A percentile compares a stretch with the other conserved stretches of the same genome.
phyloP scores from a whole-genome alignment of 2,329 filamentous ascomycete species.

The Xylariaceae sp. region DNA sequence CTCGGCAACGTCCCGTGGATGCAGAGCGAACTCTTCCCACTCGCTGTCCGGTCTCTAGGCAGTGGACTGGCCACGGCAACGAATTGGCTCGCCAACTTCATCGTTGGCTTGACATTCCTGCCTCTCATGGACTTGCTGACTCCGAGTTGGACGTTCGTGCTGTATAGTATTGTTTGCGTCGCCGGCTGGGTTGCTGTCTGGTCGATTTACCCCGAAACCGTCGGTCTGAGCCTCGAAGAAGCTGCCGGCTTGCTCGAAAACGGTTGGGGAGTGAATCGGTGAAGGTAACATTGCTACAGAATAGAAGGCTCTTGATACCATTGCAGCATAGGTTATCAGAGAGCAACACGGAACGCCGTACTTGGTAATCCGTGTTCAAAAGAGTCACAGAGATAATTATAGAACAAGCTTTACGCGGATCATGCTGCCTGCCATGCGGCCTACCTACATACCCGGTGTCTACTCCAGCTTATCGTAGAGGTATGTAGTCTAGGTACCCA shows the following conservation, averaged over 20 bases:
- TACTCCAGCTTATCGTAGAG: neutral
- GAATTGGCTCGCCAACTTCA: slow-evolving; percentile 82
- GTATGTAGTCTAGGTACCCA: too few relatives aligned
- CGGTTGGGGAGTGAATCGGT: slow-evolving; percentile 62
- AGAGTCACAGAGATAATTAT: neutral
- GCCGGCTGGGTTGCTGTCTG: slow-evolving; percentile 64
- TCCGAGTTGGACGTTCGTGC: slow-evolving; percentile 69
- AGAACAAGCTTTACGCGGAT: neutral
- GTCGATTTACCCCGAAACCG: slow-evolving; percentile 80
- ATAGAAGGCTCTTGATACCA: too few relatives aligned
- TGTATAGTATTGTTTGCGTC: slow-evolving; percentile 70
- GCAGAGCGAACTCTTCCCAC: slow-evolving; percentile 85
- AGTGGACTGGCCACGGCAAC: slow-evolving; percentile 71
- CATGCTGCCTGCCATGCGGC: neutral
- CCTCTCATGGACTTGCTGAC: slow-evolving; percentile 61
- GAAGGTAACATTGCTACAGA: slow-evolving; percentile 19
- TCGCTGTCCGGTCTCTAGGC: slow-evolving; percentile 66
- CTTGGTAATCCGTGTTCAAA: too few relatives aligned
- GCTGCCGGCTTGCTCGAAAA: slow-evolving; percentile 64
- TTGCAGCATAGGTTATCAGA: too few relatives aligned
- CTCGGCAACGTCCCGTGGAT: slow-evolving; percentile 95
- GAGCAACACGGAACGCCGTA: too few relatives aligned
- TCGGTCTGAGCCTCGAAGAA: slow-evolving; percentile 75
- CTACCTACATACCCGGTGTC: neutral
- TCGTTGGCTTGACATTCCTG: slow-evolving; percentile 80